Evolutionary conservation across 805 yeast genomes (phyloP).

Genomic region (Cyberlindnera xishuangbannaensis): DNA sequence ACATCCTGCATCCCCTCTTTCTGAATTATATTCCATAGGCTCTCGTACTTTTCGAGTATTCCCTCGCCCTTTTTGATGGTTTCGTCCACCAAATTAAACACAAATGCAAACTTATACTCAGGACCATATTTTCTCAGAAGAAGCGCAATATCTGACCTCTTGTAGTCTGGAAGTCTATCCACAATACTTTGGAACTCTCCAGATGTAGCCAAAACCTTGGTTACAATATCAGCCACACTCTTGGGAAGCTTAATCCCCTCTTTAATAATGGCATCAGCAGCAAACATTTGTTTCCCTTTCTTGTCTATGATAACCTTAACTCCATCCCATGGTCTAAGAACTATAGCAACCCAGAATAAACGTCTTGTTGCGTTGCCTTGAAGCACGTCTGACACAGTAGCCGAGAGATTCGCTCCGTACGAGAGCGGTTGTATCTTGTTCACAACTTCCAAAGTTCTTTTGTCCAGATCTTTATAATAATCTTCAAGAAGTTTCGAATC

Average conservation of each 20-base stretch:
- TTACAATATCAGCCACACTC: slow-evolving; percentile 45
- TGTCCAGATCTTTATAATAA: slow-evolving; percentile 8
- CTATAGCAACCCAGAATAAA: slow-evolving; percentile 37
- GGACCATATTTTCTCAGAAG: slow-evolving; percentile 49
- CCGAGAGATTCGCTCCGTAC: not conserved
- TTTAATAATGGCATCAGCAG: slow-evolving; percentile 47
- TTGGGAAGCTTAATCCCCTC: slow-evolving; percentile 69
- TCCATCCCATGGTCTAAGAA: slow-evolving; percentile 45
- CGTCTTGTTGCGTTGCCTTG: slow-evolving; percentile 9
- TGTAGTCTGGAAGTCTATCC: slow-evolving; percentile 23
- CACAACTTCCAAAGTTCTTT: slow-evolving; percentile 20
- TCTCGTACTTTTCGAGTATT: slow-evolving; percentile 10
- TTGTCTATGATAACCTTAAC: slow-evolving; percentile 33
- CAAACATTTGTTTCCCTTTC: slow-evolving; percentile 30
- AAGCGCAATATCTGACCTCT: slow-evolving; percentile 56
- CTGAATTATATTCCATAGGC: slow-evolving; percentile 12
- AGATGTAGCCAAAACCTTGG: slow-evolving; percentile 36
- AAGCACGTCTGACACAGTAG: slow-evolving; percentile 1
- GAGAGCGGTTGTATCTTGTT: slow-evolving; percentile 1
- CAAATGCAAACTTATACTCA: slow-evolving; percentile 41
- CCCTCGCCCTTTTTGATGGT: slow-evolving; percentile 3
- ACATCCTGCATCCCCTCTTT: slow-evolving; percentile 25
- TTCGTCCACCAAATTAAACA: slow-evolving; percentile 24
- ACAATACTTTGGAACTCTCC: slow-evolving; percentile 26
- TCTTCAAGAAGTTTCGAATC: slow-evolving; percentile 6